Conservation (phyloP, 495 filamentous ascomycete species). For the Penicillium chermesinum region DNA sequence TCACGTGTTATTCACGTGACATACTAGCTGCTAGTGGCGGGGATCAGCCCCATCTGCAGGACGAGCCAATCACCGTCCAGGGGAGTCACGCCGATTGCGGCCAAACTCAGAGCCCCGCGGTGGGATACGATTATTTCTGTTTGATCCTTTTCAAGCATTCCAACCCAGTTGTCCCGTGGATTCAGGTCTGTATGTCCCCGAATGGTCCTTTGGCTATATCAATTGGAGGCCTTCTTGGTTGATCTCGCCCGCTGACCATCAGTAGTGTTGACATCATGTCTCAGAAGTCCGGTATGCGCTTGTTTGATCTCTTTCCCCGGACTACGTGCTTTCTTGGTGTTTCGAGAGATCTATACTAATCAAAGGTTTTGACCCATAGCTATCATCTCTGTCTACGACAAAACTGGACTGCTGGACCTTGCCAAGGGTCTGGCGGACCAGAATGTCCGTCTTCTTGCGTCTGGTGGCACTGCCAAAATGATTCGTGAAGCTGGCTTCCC, state of each 20-base stretch:
- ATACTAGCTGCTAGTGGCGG: neutral
- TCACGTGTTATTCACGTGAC: constrained; percentile 10
- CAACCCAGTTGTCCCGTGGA: constrained; percentile 15
- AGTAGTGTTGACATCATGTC: constrained; percentile 35
- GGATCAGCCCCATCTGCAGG: neutral
- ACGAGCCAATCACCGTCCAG: neutral
- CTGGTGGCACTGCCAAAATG: constrained; percentile 88
- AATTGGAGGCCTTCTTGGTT: constrained; percentile 2
- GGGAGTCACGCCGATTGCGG: constrained; percentile 18
- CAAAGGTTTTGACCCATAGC: constrained; percentile 37
- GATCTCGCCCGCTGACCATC: constrained; percentile 3
- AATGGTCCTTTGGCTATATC: neutral
- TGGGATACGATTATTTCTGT: constrained; percentile 22
- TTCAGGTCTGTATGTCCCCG: constrained; percentile 14
- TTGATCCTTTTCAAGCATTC: constrained; percentile 15
- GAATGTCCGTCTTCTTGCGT: constrained; percentile 87
- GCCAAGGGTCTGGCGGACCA: constrained; percentile 90
- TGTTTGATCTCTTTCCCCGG: constrained; percentile 16
- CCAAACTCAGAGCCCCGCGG: constrained; percentile 19
- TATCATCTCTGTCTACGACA: constrained; percentile 97
- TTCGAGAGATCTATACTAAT: constrained; percentile 13
- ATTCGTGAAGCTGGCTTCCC: constrained; percentile 92
- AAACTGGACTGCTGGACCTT: constrained; percentile 92
- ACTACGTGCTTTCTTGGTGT: constrained; percentile 6
- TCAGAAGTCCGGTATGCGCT: constrained; percentile 42